Evolutionary conservation across 148 eudicot genomes (phyloP).

Genomic region (Simmondsia chinensis): DNA sequence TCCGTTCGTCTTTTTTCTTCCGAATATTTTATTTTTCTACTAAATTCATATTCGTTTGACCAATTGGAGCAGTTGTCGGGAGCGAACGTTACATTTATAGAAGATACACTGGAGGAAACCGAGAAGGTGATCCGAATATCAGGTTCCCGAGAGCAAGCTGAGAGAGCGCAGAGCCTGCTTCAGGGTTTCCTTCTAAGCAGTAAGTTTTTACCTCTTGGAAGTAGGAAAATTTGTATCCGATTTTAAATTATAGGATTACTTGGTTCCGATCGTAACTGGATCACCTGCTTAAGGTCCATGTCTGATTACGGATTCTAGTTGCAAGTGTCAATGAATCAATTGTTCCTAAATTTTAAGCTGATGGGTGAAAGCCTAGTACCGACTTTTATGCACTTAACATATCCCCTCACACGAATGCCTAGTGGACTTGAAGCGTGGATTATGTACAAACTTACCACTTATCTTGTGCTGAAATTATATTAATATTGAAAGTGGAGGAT

Average conservation of each 20-base stretch:
- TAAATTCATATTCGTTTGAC: neutral
- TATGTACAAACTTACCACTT: no score
- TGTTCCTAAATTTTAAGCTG: no score
- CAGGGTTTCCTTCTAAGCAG: slow-evolving; percentile 97
- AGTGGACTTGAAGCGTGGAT: no score
- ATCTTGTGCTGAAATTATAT: no score
- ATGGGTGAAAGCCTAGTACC: no score
- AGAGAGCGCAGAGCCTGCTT: slow-evolving; percentile 97
- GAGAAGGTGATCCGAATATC: slow-evolving; percentile 78
- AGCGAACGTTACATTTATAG: slow-evolving; percentile 75
- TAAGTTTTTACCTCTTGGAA: slow-evolving; percentile 19
- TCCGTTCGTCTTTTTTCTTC: neutral
- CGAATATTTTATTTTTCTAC: neutral
- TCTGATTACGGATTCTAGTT: no score
- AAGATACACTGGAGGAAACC: slow-evolving; percentile 55
- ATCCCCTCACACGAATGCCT: no score
- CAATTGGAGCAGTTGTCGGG: slow-evolving; percentile 67
- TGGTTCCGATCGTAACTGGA: no score
- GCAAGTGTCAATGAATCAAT: no score
- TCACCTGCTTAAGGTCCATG: no score
- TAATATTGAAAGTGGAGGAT: no score
- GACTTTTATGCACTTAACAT: no score
- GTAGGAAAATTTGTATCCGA: neutral
- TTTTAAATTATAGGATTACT: neutral
- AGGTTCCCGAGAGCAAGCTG: slow-evolving; percentile 92